phyloP scores from a whole-genome alignment of 148 eudicot genomes.

The Pouteria glomerata region DNA sequence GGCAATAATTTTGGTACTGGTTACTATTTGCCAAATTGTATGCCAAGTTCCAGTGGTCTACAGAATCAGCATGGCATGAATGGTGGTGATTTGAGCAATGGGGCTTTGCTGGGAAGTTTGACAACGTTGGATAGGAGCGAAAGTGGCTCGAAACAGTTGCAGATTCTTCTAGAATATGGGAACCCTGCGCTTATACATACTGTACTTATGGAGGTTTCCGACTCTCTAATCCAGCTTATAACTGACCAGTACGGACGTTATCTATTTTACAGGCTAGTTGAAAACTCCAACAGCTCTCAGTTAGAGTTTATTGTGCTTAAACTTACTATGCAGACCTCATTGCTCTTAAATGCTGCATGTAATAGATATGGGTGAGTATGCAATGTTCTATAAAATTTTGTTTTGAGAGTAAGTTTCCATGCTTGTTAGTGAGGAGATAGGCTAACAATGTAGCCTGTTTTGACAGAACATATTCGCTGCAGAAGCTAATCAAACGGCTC shows the following conservation, averaged over 20 bases:
- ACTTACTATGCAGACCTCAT: neutral
- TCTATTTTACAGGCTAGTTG: neutral
- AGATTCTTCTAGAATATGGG: neutral
- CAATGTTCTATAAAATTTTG: neutral
- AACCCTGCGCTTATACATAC: neutral
- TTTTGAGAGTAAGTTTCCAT: neutral
- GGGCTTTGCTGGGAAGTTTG: neutral
- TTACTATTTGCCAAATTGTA: neutral
- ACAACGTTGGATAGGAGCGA: neutral
- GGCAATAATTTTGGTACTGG: neutral
- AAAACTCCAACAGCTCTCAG: neutral
- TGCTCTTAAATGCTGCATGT: neutral
- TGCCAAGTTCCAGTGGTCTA: neutral
- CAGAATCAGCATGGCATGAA: neutral
- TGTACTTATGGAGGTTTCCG: neutral
- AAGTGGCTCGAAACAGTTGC: neutral
- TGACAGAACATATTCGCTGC: constrained; percentile 4
- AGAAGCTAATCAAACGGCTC: constrained; percentile 8
- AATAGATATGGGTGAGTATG: constrained; percentile 10
- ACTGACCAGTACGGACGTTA: neutral
- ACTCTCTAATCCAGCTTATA: neutral
- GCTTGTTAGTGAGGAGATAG: too few species aligned
- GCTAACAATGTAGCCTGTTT: neutral
- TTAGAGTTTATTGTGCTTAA: neutral
- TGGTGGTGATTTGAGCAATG: neutral